Evolutionary conservation across 768 basidiomycete species (phyloP).

Genomic region (Scleroderma bovista): DNA sequence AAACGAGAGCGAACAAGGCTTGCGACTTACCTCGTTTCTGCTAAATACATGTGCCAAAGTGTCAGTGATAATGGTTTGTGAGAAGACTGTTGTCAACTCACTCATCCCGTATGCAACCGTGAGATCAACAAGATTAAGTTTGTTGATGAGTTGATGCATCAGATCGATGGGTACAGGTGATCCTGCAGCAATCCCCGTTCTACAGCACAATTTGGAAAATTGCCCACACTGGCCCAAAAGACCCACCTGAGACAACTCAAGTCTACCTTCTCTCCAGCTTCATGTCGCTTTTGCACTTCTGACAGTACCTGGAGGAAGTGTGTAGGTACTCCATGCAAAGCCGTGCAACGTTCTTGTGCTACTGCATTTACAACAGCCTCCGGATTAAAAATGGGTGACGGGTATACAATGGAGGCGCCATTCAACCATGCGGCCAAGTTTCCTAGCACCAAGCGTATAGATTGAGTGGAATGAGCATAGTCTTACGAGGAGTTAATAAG

Average conservation of each 20-base stretch:
- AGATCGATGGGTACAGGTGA: conserved; percentile 74
- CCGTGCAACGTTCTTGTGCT: conserved; percentile 65
- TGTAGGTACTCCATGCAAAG: conserved; percentile 80
- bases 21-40: conserved; percentile 58
- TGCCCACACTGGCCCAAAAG: not conserved
- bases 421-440: conserved; percentile 77
- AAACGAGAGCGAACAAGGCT: not conserved
- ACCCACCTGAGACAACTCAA: conserved; percentile 50
- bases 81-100: conserved; percentile 31
- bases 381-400: conserved; percentile 61
- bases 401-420: conserved; percentile 69
- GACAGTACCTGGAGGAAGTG: conserved; percentile 73
- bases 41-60: conserved; percentile 29
- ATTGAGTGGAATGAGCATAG: conserved; percentile 8
- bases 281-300: conserved; percentile 55
- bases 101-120: conserved; percentile 88
- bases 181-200: conserved; percentile 81
- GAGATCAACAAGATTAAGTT: conserved; percentile 62
- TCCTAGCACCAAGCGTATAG: conserved; percentile 69
- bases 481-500: conserved; percentile 1
- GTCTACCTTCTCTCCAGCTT: conserved; percentile 42
- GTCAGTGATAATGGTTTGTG: not conserved
- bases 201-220: conserved; percentile 16
- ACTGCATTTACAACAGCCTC: conserved; percentile 64
- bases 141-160: conserved; percentile 66